A percentile compares a stretch with the other conserved stretches of the same genome.
phyloP scores from a whole-genome alignment of 257 asterid species.

The Capsicum chinense region DNA sequence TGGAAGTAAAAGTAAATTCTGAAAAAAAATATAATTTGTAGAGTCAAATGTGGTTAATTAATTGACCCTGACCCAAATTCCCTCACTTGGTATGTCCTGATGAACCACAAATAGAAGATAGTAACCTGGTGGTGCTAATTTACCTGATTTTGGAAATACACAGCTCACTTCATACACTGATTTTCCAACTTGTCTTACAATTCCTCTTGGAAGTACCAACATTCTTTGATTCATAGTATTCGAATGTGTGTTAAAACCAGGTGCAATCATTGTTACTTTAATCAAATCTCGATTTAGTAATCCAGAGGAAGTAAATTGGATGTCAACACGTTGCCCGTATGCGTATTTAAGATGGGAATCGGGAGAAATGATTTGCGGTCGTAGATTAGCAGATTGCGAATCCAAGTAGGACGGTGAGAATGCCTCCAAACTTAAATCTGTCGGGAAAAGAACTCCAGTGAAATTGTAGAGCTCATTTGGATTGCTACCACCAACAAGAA shows the following conservation, averaged over 20 bases:
- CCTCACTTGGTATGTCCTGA: slow-evolving; percentile 49
- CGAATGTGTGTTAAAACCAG: slow-evolving; percentile 48
- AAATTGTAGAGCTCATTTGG: slow-evolving; percentile 40
- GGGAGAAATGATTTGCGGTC: slow-evolving; percentile 41
- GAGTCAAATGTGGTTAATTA: slow-evolving; percentile 31
- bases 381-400: background rate
- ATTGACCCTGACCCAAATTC: slow-evolving; percentile 47
- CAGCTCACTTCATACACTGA: slow-evolving; percentile 32
- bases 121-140: slow-evolving; percentile 45
- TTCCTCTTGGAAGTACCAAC: slow-evolving; percentile 26
- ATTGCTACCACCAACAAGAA: slow-evolving; percentile 49
- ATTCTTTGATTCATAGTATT: slow-evolving; percentile 56
- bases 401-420: slow-evolving; percentile 46
- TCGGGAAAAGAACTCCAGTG: slow-evolving; percentile 30
- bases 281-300: slow-evolving; percentile 27
- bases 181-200: slow-evolving; percentile 29
- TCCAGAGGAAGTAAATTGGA: slow-evolving; percentile 30
- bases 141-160: slow-evolving; percentile 24
- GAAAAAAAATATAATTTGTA: background rate
- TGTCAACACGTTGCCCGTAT: slow-evolving; percentile 20
- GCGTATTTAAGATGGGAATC: slow-evolving; percentile 20
- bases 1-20: background rate
- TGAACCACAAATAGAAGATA: slow-evolving; percentile 47
- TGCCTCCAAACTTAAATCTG: slow-evolving; percentile 42
- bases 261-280: slow-evolving; percentile 44